Evolutionary conservation across 1,284 basidiomycete genomes (phyloP).

Genomic region (Melampsora larici-populina): DNA sequence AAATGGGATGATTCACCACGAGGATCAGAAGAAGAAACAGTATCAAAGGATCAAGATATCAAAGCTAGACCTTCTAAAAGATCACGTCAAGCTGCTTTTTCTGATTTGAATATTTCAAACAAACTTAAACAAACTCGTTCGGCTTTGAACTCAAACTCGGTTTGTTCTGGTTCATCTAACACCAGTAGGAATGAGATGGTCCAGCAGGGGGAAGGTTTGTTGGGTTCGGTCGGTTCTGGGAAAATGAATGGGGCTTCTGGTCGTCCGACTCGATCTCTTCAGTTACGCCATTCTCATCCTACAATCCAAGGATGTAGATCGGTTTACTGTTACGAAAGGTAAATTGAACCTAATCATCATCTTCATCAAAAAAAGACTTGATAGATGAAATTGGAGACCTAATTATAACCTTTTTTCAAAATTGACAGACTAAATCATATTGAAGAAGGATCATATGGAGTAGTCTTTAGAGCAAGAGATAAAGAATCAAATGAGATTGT

Average conservation of each 20-base stretch:
- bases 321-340: slow-evolving; percentile 82
- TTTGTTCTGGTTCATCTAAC: no score
- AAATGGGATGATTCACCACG: slow-evolving; percentile 38
- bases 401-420: no score
- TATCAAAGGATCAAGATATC: background rate
- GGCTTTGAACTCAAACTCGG: no score
- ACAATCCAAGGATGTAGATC: slow-evolving; percentile 64
- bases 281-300: slow-evolving; percentile 44
- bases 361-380: background rate
- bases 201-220: no score
- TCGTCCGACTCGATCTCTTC: slow-evolving; percentile 28
- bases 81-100: slow-evolving; percentile 23
- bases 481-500: slow-evolving; percentile 91
- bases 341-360: slow-evolving; percentile 1
- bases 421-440: slow-evolving; percentile 77
- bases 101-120: slow-evolving; percentile 35
- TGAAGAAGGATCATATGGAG: slow-evolving; percentile 97
- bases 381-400: background rate
- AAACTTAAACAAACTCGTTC: background rate
- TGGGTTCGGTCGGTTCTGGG: no score
- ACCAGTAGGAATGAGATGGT: no score
- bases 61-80: slow-evolving; percentile 22
- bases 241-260: background rate
- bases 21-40: background rate
- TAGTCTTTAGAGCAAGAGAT: slow-evolving; percentile 91